phyloP scores from a whole-genome alignment of 2,329 filamentous ascomycete genomes.

The Sporothrix humicola region DNA sequence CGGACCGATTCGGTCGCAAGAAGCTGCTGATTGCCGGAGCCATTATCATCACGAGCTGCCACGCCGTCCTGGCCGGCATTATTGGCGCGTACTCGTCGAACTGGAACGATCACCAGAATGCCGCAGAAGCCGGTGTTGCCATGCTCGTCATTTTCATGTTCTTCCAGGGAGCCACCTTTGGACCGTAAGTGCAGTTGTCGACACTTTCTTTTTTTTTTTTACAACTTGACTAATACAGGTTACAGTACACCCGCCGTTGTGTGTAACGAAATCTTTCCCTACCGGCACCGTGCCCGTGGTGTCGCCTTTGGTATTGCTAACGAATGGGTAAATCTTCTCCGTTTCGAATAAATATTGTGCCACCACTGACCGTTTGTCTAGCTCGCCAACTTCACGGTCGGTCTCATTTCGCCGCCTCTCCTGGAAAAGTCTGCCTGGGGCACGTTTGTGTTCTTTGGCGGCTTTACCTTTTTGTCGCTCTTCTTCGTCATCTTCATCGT shows the following conservation, averaged over 20 bases:
- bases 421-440: neutral
- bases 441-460: constrained; percentile 8
- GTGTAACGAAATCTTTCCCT: constrained; percentile 15
- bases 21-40: constrained; percentile 9
- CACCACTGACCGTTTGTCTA: neutral
- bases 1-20: constrained; percentile 8
- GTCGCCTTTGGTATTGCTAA: constrained; percentile 23
- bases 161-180: constrained; percentile 22
- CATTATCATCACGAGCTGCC: neutral
- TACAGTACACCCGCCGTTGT: constrained; percentile 4
- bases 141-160: constrained; percentile 22
- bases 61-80: constrained; percentile 4
- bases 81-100: neutral
- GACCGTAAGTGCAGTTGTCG: constrained; percentile 3
- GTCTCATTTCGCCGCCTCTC: neutral
- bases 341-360: no score
- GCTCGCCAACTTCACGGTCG: constrained; percentile 16
- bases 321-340: no score
- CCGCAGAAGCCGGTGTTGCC: constrained; percentile 13
- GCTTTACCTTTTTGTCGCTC: neutral
- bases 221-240: no score
- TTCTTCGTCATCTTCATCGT: constrained; percentile 18
- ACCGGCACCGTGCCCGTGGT: constrained; percentile 13
- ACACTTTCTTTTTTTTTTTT: no score
- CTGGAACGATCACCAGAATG: neutral